phyloP scores from a whole-genome alignment of 306 rosid genomes.

The Heteromeles arbutifolia region DNA sequence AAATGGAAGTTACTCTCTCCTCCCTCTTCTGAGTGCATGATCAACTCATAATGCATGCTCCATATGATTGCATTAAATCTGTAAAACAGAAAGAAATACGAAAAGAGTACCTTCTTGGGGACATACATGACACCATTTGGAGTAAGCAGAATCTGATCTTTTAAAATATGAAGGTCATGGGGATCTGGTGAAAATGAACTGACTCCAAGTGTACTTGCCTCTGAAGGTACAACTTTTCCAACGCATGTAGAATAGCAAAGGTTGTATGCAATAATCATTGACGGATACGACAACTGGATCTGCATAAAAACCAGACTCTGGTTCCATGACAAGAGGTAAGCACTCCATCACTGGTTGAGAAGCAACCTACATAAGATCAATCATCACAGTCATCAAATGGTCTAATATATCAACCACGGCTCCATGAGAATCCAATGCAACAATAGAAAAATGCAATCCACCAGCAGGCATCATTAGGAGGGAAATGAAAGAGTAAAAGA shows the following conservation, averaged over 20 bases:
- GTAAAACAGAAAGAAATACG: not conserved
- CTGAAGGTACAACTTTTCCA: conserved; percentile 65
- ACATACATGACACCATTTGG: conserved; percentile 94
- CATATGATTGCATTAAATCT: not conserved
- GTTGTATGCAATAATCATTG: conserved; percentile 95
- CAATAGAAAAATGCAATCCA: not conserved
- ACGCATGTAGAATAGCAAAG: conserved; percentile 93
- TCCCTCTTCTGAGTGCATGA: not conserved
- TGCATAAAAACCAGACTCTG: conserved; percentile 89
- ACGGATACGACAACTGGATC: conserved; percentile 93
- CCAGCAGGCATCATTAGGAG: not conserved
- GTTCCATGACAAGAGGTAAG: conserved; percentile 95
- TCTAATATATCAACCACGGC: not conserved
- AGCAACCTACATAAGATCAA: conserved; percentile 62
- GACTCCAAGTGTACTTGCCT: conserved; percentile 73
- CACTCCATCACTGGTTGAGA: conserved; percentile 99
- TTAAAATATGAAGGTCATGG: conserved; percentile 43
- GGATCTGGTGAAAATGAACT: conserved; percentile 66
- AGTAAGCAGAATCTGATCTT: conserved; percentile 67
- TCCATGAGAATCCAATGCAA: not conserved
- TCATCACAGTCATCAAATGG: not conserved
- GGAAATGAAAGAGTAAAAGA: conserved; percentile 6
- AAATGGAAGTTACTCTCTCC: conserved; percentile 1
- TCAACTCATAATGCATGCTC: not conserved
- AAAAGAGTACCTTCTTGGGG: conserved; percentile 62